Evolutionary conservation across 768 basidiomycete species (phyloP), one percentile per base, ranked within the genome.

Genomic region (Daedaleopsis nitida): DNA sequence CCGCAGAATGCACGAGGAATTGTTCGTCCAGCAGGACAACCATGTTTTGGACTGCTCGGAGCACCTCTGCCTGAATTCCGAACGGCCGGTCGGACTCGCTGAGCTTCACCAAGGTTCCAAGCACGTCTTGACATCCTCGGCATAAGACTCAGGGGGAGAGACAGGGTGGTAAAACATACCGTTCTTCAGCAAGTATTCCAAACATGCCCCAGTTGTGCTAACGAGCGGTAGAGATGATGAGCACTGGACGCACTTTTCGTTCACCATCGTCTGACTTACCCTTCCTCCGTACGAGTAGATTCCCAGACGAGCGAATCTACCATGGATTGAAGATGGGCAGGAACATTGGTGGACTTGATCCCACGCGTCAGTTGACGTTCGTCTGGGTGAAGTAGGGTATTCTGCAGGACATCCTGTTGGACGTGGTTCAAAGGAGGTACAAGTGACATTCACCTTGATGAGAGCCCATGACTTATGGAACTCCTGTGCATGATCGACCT

Each of bases 151-250:
- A 32, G 65, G 11, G 60, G 42, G 12, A 48, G 45, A 24, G 35
- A 53, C 1, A 16, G 23, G 9, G 59, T 16, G 0, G 27, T 1
- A 19, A 7, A 16, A 66, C 80, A 55, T 63, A 90, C 91, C 92
- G 65, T 96, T 89, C 79, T 94, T 94, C 35, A 98, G 76, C 24
- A 96, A 82, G 73, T 94, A 96, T 74, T 98, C 96, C 53, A 97
- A 76, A 70, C 95, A 97, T 34, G 82, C 87, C 42, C 96, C 96
- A 10, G 94, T 95, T 13, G 83, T 86, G 60, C 95, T 60, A 38
- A 32, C 38, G 23, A 12, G 35, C 12, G 12, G 44, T 49, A 23
- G 23, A 23, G 4, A 49, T 47, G 4, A 49, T 47, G n/a, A 51
- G 57, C 38, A 48, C 49, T 27, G 55, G 52, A 43, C 38, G 52